Evolutionary conservation across 2,329 filamentous ascomycete species (phyloP).

Genomic region (Aspergillus japonicus): DNA sequence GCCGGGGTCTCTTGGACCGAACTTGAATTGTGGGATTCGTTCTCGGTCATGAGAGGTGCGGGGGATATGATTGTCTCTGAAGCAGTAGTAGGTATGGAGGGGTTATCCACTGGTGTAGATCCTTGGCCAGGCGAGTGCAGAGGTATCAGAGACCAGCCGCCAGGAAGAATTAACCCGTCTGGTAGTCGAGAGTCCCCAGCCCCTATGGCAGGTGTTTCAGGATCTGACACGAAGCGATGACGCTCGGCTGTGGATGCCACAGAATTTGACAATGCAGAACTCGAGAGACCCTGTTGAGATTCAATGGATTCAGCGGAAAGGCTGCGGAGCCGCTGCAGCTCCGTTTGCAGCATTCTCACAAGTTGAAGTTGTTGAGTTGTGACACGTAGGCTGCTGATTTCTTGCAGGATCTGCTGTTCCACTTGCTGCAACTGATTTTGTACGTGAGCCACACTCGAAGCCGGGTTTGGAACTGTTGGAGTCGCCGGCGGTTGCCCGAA

Average conservation of each 20-base stretch:
- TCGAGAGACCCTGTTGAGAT: constrained; percentile 4
- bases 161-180: constrained; percentile 51
- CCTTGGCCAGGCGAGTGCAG: constrained; percentile 24
- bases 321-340: constrained; percentile 65
- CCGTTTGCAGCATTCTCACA: constrained; percentile 66
- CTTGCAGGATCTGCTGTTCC: constrained; percentile 67
- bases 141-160: constrained; percentile 46
- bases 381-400: constrained; percentile 62
- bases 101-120: constrained; percentile 1
- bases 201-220: constrained; percentile 32
- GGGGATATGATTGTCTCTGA: constrained; percentile 3
- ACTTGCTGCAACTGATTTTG: constrained; percentile 63
- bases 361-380: constrained; percentile 67
- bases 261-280: constrained; percentile 20
- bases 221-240: constrained; percentile 31
- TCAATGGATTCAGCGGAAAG: constrained; percentile 36
- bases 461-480: constrained; percentile 16
- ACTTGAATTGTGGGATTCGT: background rate
- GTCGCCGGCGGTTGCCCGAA: constrained; percentile 35
- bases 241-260: constrained; percentile 22
- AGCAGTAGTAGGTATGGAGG: constrained; percentile 8
- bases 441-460: constrained; percentile 41
- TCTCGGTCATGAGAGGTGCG: background rate
- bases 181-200: constrained; percentile 50
- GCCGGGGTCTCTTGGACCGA: constrained; percentile 1